Evolutionary conservation across 1,139 yeast species (phyloP).

Genomic region (Debaryomycetaceae sp.): DNA sequence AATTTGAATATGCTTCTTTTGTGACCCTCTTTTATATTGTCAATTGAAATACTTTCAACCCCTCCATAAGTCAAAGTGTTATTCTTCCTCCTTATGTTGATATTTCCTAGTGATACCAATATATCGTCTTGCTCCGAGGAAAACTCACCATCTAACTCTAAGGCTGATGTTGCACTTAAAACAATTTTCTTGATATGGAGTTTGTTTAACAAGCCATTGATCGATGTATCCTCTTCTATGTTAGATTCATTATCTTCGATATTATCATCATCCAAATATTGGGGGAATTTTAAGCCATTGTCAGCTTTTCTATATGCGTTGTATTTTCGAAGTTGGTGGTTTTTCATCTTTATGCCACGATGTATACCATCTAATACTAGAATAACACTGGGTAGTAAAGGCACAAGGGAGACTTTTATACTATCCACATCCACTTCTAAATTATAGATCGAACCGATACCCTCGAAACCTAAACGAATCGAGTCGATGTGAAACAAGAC

Average conservation of each 20-base stretch:
- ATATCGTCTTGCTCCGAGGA: constrained; percentile 24
- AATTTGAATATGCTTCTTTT: constrained; percentile 17
- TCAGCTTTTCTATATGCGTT: constrained; percentile 6
- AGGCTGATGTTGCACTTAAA: constrained; percentile 45
- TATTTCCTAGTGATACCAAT: constrained; percentile 23
- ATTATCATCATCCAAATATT: constrained; percentile 23
- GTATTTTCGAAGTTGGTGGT: constrained; percentile 27
- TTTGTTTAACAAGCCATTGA: constrained; percentile 24
- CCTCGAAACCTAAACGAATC: constrained; percentile 45
- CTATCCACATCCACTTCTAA: constrained; percentile 44
- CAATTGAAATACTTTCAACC: constrained; percentile 27
- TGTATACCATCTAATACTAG: constrained; percentile 31
- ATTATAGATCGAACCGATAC: constrained; percentile 46
- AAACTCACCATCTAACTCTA: constrained; percentile 37
- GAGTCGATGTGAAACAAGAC: constrained; percentile 32
- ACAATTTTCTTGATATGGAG: constrained; percentile 31
- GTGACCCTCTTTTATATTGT: constrained; percentile 14
- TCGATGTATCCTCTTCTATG: constrained; percentile 4
- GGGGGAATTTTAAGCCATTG: constrained; percentile 24
- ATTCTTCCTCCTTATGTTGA: constrained; percentile 42
- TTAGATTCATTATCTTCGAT: constrained; percentile 9
- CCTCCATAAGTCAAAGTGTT: constrained; percentile 47
- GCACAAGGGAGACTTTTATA: constrained; percentile 40
- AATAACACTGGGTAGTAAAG: constrained; percentile 32
- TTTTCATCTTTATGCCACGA: constrained; percentile 27